Conservation (phyloP, 148 eudicot species). For the Drosera capensis region DNA sequence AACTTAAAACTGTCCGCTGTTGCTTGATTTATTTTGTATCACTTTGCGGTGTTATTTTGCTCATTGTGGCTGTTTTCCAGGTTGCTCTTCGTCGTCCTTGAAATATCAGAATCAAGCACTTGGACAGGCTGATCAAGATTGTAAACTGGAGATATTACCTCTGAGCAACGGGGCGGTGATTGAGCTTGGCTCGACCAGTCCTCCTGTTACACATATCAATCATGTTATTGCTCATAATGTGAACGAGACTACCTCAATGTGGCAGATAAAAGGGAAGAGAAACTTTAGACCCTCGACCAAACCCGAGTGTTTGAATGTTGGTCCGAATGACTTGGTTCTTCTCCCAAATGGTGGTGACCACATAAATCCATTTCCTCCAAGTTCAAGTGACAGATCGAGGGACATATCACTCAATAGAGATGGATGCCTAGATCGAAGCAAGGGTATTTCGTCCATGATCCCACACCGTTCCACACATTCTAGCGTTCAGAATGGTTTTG, state of each 20-base stretch:
- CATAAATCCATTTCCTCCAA: constrained; percentile 10
- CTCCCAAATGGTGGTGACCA: constrained; percentile 12
- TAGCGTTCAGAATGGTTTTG: constrained; percentile 24
- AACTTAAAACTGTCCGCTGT: too few species aligned
- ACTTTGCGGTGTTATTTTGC: too few species aligned
- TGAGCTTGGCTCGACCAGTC: constrained; percentile 33
- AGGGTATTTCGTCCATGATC: background rate
- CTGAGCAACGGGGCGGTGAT: constrained; percentile 23
- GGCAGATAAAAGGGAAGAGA: constrained; percentile 77
- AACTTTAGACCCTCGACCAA: constrained; percentile 30
- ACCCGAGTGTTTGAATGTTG: constrained; percentile 20
- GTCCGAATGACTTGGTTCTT: constrained; percentile 18
- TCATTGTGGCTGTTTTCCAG: background rate
- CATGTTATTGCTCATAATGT: constrained; percentile 11
- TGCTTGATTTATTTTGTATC: too few species aligned
- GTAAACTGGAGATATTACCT: constrained; percentile 24
- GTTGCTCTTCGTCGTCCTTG: constrained; percentile 5
- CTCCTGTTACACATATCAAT: constrained; percentile 21
- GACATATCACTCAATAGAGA: background rate
- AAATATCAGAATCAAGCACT: constrained; percentile 13
- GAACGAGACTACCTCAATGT: constrained; percentile 45
- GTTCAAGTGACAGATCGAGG: constrained; percentile 6
- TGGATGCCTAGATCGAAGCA: background rate
- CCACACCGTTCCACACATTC: constrained; percentile 23
- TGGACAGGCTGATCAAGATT: constrained; percentile 23